Evolutionary conservation across 192 early-diverging fungal species (phyloP), one percentile per base, ranked within the genome.

Genomic region (Geosiphon pyriformis): DNA sequence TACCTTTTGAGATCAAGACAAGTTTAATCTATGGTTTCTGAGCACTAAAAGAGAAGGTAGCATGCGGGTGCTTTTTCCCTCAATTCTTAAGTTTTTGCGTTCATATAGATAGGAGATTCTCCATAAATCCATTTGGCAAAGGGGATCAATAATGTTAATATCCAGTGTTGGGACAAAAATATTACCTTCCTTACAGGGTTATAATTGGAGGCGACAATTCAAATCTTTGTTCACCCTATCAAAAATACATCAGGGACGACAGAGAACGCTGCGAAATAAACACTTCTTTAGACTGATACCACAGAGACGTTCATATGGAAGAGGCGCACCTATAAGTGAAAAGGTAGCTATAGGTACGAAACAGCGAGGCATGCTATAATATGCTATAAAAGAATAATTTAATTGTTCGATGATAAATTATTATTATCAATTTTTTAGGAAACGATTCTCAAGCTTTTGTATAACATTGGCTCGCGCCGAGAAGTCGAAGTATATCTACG

Each of bases 401-500:
- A n/a, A n/a, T n/a, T n/a, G n/a, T n/a, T n/a, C n/a, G n/a, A n/a
- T n/a, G n/a, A n/a, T n/a, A n/a, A n/a, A n/a, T n/a, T n/a, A n/a
- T n/a, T n/a, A n/a, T n/a, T n/a, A n/a, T n/a, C n/a, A 26, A 56
- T 42, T 23, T 56, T 17, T 59, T 66, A 93, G 84, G 91, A 92
- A 75, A 93, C 91, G 3, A 92, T 93, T 67, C 82, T 88, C 31
- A 90, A 87, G 72, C 78, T 93, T 20, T 82, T 99, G 30, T 98
- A 99, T 82, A 99, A 98, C 77, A 98, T 99, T 78, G 97, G 95
- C 34, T 98, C 95, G 11, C 93, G 93, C 73, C 96, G 94, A 79
- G 97, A 99, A 70, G 95, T 98, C 22, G 94, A 99, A 73, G 94
- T 96, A 82, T 99, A 99, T 65, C 85, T 99, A 59, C 86, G 90